These are phyloP conservation scores for Trichoderma oligosporum DNA, from an alignment of 2,329 filamentous ascomycete genomes.

Conservation along the genomic window DNA sequence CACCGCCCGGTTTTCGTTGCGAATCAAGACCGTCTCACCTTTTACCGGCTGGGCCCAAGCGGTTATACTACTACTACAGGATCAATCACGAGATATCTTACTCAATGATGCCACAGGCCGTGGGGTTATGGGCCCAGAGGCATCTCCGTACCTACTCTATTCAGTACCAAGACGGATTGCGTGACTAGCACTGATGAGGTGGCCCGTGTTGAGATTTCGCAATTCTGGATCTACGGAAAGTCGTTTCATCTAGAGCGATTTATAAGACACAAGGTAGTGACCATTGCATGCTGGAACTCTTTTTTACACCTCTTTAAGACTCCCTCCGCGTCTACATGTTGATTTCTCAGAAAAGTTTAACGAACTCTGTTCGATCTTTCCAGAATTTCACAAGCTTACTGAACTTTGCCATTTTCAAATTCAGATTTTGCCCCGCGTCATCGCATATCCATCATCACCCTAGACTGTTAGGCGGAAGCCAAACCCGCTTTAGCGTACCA, in stretches of 20 bases:
- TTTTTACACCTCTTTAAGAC: background rate
- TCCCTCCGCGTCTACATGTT: background rate
- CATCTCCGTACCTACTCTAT: background rate
- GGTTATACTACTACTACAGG: background rate
- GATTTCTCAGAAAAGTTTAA: background rate
- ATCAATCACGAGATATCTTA: constrained; percentile 12
- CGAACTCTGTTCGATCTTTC: background rate
- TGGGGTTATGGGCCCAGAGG: constrained; percentile 16
- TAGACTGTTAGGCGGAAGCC: constrained; percentile 1
- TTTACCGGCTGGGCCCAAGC: background rate
- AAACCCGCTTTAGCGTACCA: constrained; percentile 9
- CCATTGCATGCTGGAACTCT: background rate
- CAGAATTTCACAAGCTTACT: constrained; percentile 1
- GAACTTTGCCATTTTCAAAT: constrained; percentile 4
- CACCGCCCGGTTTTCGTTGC: background rate
- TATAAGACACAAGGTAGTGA: background rate
- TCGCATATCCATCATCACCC: background rate
- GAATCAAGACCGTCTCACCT: background rate
- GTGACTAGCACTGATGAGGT: constrained; percentile 20
- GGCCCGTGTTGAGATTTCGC: constrained; percentile 20
- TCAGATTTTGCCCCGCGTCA: constrained; percentile 12
- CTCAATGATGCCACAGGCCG: constrained; percentile 14
- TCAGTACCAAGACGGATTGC: constrained; percentile 7
- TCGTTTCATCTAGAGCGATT: constrained; percentile 3
- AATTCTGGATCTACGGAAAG: constrained; percentile 16